Percentiles rank a stretch among this genome's conserved stretches.
Conservation (phyloP, 768 basidiomycete genomes). For the Agrocybe praecox region DNA sequence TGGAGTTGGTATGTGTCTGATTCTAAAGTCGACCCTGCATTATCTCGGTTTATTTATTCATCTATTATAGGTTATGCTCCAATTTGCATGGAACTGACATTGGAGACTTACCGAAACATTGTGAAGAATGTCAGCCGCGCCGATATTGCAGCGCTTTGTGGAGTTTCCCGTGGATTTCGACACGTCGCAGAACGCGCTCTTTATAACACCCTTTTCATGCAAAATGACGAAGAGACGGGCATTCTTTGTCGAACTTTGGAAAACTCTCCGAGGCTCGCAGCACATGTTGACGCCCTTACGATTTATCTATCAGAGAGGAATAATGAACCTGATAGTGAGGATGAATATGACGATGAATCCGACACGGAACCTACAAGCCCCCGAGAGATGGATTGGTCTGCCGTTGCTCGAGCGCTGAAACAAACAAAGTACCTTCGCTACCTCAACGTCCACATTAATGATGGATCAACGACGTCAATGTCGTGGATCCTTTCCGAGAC, state of each 20-base stretch:
- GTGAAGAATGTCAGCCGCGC: slow-evolving; percentile 52
- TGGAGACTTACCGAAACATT: slow-evolving; percentile 61
- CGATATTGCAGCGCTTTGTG: slow-evolving; percentile 59
- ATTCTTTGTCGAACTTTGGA: slow-evolving; percentile 50
- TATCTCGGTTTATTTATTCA: background rate
- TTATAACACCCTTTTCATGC: slow-evolving; percentile 59
- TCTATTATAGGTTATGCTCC: slow-evolving; percentile 40
- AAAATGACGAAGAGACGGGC: slow-evolving; percentile 38
- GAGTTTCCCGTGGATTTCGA: slow-evolving; percentile 59
- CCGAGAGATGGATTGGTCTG: slow-evolving; percentile 47
- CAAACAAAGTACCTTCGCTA: slow-evolving; percentile 48
- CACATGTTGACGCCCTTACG: slow-evolving; percentile 55
- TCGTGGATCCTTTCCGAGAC: slow-evolving; percentile 45
- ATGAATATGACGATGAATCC: slow-evolving; percentile 26
- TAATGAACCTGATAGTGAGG: slow-evolving; percentile 29
- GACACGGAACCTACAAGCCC: slow-evolving; percentile 26
- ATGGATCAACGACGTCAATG: slow-evolving; percentile 32
- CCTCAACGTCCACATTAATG: slow-evolving; percentile 51
- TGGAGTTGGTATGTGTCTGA: slow-evolving; percentile 30
- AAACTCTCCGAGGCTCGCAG: slow-evolving; percentile 47
- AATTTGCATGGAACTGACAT: slow-evolving; percentile 57
- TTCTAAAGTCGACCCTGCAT: background rate
- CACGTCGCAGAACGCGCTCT: slow-evolving; percentile 56
- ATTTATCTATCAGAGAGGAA: slow-evolving; percentile 41
- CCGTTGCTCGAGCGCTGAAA: slow-evolving; percentile 50